Evolutionary conservation across 2,329 filamentous ascomycete genomes (phyloP), one percentile per base, ranked within the genome.

Genomic region (Aspergillus tubingensis): DNA sequence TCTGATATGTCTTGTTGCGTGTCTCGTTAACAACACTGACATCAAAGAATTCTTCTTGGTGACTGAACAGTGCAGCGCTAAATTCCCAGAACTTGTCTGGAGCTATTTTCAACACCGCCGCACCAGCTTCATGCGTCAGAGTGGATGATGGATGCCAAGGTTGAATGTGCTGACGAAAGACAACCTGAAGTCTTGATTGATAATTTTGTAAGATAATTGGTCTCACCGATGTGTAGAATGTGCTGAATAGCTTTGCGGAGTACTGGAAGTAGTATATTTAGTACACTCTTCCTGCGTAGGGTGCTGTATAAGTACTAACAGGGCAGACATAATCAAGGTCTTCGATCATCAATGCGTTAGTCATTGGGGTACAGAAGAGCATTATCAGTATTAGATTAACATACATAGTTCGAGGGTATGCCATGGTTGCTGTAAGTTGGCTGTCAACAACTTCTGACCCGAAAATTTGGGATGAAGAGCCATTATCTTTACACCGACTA

Each of bases 131-230:
- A 58, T 81, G 77, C 8, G 72, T 73, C 10, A 92, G 83, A 6
- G 90, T 92, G 43, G 87, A 92, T 19, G 90, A 92, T 1, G 94
- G 94, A 79, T 98, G 93, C 94, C 94, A 96, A 13, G 92, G 92
- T 80, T 96, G 92, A 70, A 97, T 86, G 75, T 96, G 92, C 75
- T 94, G 93, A 53, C 93, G 89, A 82, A 97, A 91, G 71, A 98
- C 85, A 68, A 96, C 82, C 68, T 90, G 84, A 2, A 96, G 79
- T 62, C 82, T 83, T 61, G 80, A 82, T 23, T 79, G 68, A 65
- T 90, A 87, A 69, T 87, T 87, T 53, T 81, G 69, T 30, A 65
- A 81, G 67, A 96, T 82, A 51, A 85, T 75, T 1, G 91, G 88
- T 61, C 86, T 81, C 60, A 96, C 85, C 30, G 81, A 77, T 59